These are phyloP conservation scores for Pseudopyricularia cyperi DNA, from an alignment of 2,329 filamentous ascomycete genomes.

Conservation along the genomic window DNA sequence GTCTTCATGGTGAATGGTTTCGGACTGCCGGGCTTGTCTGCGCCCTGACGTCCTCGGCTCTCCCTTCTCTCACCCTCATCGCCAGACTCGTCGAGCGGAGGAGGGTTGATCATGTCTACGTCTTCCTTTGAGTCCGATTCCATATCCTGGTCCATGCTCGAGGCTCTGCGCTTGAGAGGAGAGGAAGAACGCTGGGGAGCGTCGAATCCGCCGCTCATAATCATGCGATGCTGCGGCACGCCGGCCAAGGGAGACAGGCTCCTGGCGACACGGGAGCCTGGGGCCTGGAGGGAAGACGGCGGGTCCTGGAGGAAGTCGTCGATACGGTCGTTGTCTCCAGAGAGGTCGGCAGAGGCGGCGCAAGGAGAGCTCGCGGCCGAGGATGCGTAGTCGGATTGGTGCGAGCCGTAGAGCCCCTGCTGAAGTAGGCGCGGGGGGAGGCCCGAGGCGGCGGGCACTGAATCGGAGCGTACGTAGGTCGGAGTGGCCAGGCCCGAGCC, in stretches of 20 bases:
- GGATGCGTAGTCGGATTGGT: constrained; percentile 35
- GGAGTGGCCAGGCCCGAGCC: constrained; percentile 24
- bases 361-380: constrained; percentile 46
- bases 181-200: constrained; percentile 48
- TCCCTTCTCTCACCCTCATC: neutral
- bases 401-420: constrained; percentile 28
- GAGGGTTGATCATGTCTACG: constrained; percentile 28
- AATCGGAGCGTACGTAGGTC: constrained; percentile 27
- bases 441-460: constrained; percentile 27
- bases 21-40: neutral
- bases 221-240: constrained; percentile 37
- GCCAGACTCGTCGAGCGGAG: constrained; percentile 8
- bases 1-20: neutral
- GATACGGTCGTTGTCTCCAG: constrained; percentile 40
- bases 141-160: constrained; percentile 43
- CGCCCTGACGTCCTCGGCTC: neutral
- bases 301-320: constrained; percentile 28
- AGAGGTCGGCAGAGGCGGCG: constrained; percentile 42
- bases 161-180: constrained; percentile 50
- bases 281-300: constrained; percentile 15
- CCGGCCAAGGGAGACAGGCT: constrained; percentile 39
- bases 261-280: constrained; percentile 18
- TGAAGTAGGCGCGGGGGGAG: constrained; percentile 32
- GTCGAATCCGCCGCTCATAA: constrained; percentile 48
- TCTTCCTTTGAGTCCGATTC: constrained; percentile 27